Evolutionary conservation across 202 grass and related monocot genomes (phyloP).

Genomic region (Carex sylvatica): DNA sequence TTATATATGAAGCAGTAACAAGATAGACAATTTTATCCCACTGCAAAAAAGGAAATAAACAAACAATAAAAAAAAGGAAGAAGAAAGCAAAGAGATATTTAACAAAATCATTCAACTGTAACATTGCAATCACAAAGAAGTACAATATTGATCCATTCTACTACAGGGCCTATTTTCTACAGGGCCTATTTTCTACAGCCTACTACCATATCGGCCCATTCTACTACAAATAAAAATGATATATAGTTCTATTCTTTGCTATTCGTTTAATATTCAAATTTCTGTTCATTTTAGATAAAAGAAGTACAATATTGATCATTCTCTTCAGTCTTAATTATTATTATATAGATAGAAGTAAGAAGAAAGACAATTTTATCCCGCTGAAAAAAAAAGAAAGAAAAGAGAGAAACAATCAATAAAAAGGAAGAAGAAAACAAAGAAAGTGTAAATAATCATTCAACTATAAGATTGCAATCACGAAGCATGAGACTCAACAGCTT

Average conservation of each 20-base stretch:
- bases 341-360: background rate
- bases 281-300: background rate
- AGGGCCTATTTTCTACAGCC: too few relatives aligned
- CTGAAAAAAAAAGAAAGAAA: background rate
- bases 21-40: too few relatives aligned
- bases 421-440: background rate
- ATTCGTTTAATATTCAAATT: background rate
- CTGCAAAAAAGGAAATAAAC: too few relatives aligned
- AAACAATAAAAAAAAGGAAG: too few relatives aligned
- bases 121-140: too few relatives aligned
- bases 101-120: too few relatives aligned
- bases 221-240: background rate
- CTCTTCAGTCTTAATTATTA: background rate
- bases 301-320: background rate
- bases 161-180: too few relatives aligned
- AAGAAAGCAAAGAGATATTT: too few relatives aligned
- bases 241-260: background rate
- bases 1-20: too few relatives aligned
- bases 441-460: background rate
- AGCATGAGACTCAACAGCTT: slow-evolving; percentile 29
- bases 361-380: background rate
- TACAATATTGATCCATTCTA: too few relatives aligned
- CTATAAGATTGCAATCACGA: background rate
- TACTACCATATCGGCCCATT: too few relatives aligned
- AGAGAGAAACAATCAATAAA: background rate